Evolutionary conservation across 1,284 basidiomycete genomes (phyloP), one percentile per base, ranked within the genome.

Genomic region (Entoloma clypeatum): DNA sequence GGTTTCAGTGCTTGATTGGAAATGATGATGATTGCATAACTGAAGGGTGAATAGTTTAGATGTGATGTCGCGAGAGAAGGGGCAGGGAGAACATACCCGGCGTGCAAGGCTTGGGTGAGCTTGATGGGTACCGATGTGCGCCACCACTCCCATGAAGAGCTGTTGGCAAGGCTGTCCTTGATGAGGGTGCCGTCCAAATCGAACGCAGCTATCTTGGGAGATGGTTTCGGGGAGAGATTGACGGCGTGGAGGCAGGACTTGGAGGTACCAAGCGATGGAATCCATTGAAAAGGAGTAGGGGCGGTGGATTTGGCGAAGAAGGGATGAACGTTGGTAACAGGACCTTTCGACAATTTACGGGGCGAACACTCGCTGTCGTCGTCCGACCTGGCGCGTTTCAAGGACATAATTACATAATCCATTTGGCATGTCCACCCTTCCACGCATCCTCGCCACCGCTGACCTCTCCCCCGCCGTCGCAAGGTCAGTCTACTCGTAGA

Each of bases 171-270:
- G 27, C 64, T 67, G 3, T 77, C 75, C 51, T 79, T 77, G 57
- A 96, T 92, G 40, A 95, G 55, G 0, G 91, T 94, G 0, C 89
- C 92, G 57, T 96, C 92, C 4, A 96, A 67, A 57, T 95, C 92
- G 53, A 92, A 91, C 5, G 84, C 75, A 4, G 91, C 87, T 13
- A 93, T 74, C 48, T 81, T 83, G 6, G 65, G 19, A 2, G 62
- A 64, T 7, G 65, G 60, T 10, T 61, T 56, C 0, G 86, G 81
- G 4, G 58, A 52, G 5, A 79, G 65, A 57, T 84, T 74, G 24
- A 72, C 53, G 7, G 74, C 86, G 51, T 86, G 73, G 18, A 86
- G 64, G 63, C 84, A 86, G 3, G 80, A 75, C 3, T 67, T 62
- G 10, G 68, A 67, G 3, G 67, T 63, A 2, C 81, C 81, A 8